Base-by-base conservation (phyloP, 805 yeast genomes). In the Jamesozyma hellenica region DNA sequence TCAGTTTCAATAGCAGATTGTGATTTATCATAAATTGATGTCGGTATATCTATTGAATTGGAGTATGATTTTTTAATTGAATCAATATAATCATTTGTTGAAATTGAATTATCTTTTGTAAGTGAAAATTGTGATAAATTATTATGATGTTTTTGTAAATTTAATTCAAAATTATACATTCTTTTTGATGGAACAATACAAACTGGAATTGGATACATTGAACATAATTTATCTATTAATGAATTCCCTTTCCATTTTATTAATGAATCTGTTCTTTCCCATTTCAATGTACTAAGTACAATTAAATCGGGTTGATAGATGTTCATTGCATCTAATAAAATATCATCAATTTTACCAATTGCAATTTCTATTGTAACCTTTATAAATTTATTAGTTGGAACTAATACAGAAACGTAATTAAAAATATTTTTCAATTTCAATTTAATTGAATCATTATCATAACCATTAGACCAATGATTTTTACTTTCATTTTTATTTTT, bases 391-490 rank as follows among this genome's bases (percentile, higher is more conserved):
- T 54, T 47, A n/a, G 38, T 23, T 9, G 58, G 56, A 11, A 53
- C 26, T 4, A 56, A 17, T 8, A 51, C 39, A 8, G 46, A 41
- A n/a, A 50, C 45, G 35, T 59, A 59, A 9, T 43, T 41, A n/a
- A 55, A 37, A 4, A 59, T 43, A 39, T 56, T 48, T 12, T 46
- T 35, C 32, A 55, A 33, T 19, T 42, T 45, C 2, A 40, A 39
- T 16, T 40, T 42, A 7, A 58, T 47, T 14, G 39, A 45, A 11
- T 39, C 43, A 10, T 45, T 46, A 6, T 46, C 41, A 38, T 51
- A 56, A 3, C 58, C 57, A 6, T 52, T 45, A 3, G 47, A 44
- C 55, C 61, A 56, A n/a, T n/a, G n/a, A n/a, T n/a, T n/a, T n/a
- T n/a, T n/a, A n/a, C n/a, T n/a, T n/a, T n/a, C n/a, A n/a, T n/a